Conservation (phyloP, 345 rosid genomes). For the Rhodamnia rubescens region DNA sequence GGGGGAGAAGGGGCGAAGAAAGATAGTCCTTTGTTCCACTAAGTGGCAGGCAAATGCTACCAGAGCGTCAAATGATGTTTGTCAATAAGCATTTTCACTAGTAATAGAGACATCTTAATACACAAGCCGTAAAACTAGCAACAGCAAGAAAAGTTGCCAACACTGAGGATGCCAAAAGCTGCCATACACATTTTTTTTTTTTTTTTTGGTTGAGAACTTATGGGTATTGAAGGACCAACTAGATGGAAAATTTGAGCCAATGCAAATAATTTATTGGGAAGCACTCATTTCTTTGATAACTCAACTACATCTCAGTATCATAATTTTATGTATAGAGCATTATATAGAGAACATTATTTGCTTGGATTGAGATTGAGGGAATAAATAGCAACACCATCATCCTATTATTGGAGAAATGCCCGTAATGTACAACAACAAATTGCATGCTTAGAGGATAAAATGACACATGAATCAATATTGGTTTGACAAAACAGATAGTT, state of each 20-base stretch:
- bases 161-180: not conserved
- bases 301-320: not conserved
- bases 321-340: not conserved
- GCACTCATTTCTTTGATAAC: not conserved
- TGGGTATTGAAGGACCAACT: not conserved
- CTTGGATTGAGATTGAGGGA: not conserved
- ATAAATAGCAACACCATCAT: not conserved
- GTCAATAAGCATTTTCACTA: not conserved
- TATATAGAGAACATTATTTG: not conserved
- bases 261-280: not conserved
- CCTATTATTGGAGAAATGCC: not conserved
- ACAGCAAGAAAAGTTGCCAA: not conserved
- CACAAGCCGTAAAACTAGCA: not conserved
- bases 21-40: not conserved
- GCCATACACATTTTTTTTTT: not conserved
- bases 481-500: not conserved
- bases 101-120: not conserved
- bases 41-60: not conserved
- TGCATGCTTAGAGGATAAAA: not conserved
- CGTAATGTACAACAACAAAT: not conserved
- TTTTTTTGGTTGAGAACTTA: not conserved
- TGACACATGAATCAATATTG: not conserved
- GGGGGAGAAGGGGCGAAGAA: not conserved
- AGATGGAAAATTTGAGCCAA: not conserved
- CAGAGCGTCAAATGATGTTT: not conserved